Evolutionary conservation across 2,329 filamentous ascomycete species (phyloP), one percentile per base, ranked within the genome.

Genomic region (Alternaria sp.): DNA sequence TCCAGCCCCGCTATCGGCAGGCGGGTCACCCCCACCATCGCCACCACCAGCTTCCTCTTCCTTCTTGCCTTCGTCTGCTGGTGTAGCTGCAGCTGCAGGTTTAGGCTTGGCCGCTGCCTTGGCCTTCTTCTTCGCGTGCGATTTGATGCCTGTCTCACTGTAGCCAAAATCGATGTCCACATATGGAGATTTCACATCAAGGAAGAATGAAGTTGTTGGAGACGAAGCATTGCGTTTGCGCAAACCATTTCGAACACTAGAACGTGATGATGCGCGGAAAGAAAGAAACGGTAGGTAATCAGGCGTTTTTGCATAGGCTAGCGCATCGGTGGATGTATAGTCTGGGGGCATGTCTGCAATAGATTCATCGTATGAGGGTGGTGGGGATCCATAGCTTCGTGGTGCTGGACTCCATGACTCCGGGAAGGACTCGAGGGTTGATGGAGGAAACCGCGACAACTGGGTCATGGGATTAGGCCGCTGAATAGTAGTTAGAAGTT

Each of bases 111-210:
- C 69, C 74, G 65, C 77, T 28, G 81, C 76, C 23, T 51, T 51
- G 65, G 84, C 79, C 36, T 82, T 82, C 78, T 90, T 90, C 61
- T 82, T 80, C 30, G 83, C 84, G 72, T 90, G 85, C 55, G 83
- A 76, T 36, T 78, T 80, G 64, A 84, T 70, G 32, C 82, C 79
- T 84, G 87, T 52, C 83, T 86, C 82, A 56, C 84, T 79, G 25
- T 84, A 86, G 21, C 82, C 81, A 61, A 91, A 87, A 72, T 92
- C 89, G 54, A 92, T 80, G 28, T 81, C 78, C 19, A 81, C 73
- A 69, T 76, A 73, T 21, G 71, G 58, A 43, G 70, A 74, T 69
- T 79, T 77, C 59, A 76, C 71, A 65, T 77, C 72, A 17, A 77
- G 23, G 51, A 71, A 74, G 36, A 78, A 62, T 15, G 73, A 77